Evolutionary conservation across 331 rosid genomes (phyloP).

Genomic region (Rhamnella rubrinervis): DNA sequence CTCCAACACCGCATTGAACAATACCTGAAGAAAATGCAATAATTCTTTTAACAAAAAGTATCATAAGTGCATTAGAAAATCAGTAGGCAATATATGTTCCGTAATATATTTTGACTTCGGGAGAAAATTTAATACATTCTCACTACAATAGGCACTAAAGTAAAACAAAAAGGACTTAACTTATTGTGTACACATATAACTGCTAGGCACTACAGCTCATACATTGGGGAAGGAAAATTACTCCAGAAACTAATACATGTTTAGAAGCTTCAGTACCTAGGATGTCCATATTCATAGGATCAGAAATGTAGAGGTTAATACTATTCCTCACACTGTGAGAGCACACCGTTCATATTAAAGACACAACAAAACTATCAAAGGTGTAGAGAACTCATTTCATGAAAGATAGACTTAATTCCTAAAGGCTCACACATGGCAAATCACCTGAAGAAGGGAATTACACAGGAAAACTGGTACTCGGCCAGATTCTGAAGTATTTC

Average conservation of each 20-base stretch:
- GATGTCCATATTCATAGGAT: not conserved
- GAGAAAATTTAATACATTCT: not conserved
- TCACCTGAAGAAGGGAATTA: conserved; percentile 33
- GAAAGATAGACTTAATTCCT: too few species aligned
- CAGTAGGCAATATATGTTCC: conserved; percentile 2
- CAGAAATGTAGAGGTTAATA: not conserved
- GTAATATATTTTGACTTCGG: not conserved
- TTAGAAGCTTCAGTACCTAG: not conserved
- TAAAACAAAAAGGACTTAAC: not conserved
- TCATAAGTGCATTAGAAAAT: not conserved
- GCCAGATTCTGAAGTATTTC: conserved; percentile 91
- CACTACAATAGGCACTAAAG: not conserved
- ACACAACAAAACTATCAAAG: too few species aligned
- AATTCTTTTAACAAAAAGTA: not conserved
- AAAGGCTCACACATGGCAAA: not conserved
- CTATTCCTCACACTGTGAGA: too few species aligned
- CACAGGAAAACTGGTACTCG: conserved; percentile 98
- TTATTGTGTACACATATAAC: too few species aligned
- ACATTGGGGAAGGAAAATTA: not conserved
- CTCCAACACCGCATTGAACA: conserved; percentile 94
- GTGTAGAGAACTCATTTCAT: too few species aligned
- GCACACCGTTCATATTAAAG: too few species aligned
- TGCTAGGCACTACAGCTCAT: not conserved
- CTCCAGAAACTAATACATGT: not conserved
- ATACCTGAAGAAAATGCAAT: conserved; percentile 41